These are phyloP conservation scores for Chaetomium olivaceum DNA, from an alignment of 2,329 filamentous ascomycete species.

Conservation along the genomic window DNA sequence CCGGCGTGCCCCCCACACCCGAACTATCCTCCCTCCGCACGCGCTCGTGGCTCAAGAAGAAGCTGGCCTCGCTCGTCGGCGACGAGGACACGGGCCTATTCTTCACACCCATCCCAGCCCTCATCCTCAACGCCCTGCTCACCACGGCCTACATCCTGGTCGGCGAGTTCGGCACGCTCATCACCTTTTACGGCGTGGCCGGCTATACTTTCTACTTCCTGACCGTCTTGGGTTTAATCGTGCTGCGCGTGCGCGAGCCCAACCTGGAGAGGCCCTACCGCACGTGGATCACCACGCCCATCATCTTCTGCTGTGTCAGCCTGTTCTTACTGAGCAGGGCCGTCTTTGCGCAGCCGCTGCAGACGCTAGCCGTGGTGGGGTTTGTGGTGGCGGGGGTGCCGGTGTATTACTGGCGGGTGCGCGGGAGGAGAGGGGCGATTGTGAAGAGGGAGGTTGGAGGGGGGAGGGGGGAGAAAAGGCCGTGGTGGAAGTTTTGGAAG, in stretches of 20 bases:
- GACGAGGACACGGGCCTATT: conserved; percentile 81
- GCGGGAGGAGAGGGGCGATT: conserved; percentile 49
- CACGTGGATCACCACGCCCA: conserved; percentile 95
- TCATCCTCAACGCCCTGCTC: conserved; percentile 75
- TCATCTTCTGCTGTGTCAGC: conserved; percentile 97
- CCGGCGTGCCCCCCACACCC: conserved; percentile 40
- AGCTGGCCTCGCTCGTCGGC: conserved; percentile 63
- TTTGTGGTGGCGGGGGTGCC: conserved; percentile 84
- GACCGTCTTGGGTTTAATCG: conserved; percentile 88
- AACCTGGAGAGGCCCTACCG: conserved; percentile 85
- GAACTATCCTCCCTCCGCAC: conserved; percentile 49
- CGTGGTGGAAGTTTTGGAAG: conserved; percentile 61
- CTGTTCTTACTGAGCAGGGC: conserved; percentile 86
- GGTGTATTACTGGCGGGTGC: conserved; percentile 85
- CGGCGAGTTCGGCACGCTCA: conserved; percentile 85
- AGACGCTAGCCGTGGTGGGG: conserved; percentile 81
- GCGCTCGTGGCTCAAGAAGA: conserved; percentile 59
- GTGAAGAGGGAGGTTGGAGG: conserved; percentile 43
- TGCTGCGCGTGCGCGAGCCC: conserved; percentile 85
- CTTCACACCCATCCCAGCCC: conserved; percentile 91
- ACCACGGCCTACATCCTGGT: conserved; percentile 77
- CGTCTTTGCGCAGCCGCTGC: conserved; percentile 85
- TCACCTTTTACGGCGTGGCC: conserved; percentile 97
- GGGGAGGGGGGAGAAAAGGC: conserved; percentile 37
- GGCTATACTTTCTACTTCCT: conserved; percentile 98